phyloP scores from a whole-genome alignment of 441 rosid species.

The Francoa sonchifolia region DNA sequence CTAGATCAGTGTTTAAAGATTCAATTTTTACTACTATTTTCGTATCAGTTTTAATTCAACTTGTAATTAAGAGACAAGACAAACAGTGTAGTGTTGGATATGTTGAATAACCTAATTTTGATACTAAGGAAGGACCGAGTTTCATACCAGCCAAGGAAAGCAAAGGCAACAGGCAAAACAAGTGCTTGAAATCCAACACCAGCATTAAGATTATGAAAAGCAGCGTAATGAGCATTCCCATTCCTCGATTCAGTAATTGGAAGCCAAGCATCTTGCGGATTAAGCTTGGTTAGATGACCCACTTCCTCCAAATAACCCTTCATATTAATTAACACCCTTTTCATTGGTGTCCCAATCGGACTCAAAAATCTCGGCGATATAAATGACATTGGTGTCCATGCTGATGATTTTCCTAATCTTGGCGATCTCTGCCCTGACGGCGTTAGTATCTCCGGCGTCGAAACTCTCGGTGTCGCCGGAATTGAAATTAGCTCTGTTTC shows the following conservation, averaged over 20 bases:
- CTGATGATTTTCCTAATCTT: conserved; percentile 68
- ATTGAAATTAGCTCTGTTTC: conserved; percentile 91
- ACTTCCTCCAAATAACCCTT: conserved; percentile 86
- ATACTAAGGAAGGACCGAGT: background rate
- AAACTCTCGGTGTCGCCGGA: conserved; percentile 87
- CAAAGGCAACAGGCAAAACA: conserved; percentile 80
- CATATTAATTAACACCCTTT: conserved; percentile 83
- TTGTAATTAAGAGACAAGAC: too few relatives aligned
- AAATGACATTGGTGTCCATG: conserved; percentile 94
- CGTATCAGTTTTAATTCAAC: too few relatives aligned
- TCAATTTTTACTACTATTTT: too few relatives aligned
- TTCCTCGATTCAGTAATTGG: conserved; percentile 92
- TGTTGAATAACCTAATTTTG: too few relatives aligned
- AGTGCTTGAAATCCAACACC: conserved; percentile 96
- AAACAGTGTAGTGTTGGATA: too few relatives aligned
- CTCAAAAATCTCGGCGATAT: conserved; percentile 88
- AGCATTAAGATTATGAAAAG: conserved; percentile 88
- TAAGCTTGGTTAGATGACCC: conserved; percentile 87
- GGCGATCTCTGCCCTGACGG: conserved; percentile 98
- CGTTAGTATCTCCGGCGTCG: conserved; percentile 87
- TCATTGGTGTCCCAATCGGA: conserved; percentile 94
- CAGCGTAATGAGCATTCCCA: conserved; percentile 92
- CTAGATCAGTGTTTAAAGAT: too few relatives aligned
- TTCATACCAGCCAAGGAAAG: conserved; percentile 83
- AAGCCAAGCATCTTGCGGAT: conserved; percentile 98